Evolutionary conservation across 2,329 filamentous ascomycete species (phyloP).

Genomic region (Daldinia sp.): DNA sequence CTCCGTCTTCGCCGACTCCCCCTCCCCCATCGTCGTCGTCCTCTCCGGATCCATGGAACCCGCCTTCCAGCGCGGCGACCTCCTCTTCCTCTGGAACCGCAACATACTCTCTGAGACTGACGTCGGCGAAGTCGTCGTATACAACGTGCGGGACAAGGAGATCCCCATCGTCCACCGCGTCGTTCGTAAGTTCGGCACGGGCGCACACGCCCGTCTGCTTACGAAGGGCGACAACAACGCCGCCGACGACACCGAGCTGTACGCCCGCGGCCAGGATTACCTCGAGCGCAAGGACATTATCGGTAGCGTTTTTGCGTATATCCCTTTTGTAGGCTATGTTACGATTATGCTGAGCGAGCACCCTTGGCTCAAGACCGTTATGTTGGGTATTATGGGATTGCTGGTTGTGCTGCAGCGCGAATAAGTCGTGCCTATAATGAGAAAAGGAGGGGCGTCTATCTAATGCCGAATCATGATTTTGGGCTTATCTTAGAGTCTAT

Average conservation of each 20-base stretch:
- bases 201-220: slow-evolving; percentile 77
- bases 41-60: slow-evolving; percentile 87
- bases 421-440: slow-evolving; percentile 54
- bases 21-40: slow-evolving; percentile 85
- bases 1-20: slow-evolving; percentile 79
- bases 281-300: slow-evolving; percentile 90
- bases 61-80: slow-evolving; percentile 81
- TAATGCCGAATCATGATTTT: neutral
- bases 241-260: slow-evolving; percentile 90
- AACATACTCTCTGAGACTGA: slow-evolving; percentile 67
- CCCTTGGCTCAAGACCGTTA: slow-evolving; percentile 95
- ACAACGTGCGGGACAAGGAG: slow-evolving; percentile 90
- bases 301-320: slow-evolving; percentile 89
- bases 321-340: slow-evolving; percentile 96
- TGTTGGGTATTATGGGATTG: slow-evolving; percentile 94
- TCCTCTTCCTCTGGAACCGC: slow-evolving; percentile 82
- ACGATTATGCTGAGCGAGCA: slow-evolving; percentile 96
- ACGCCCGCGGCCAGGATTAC: slow-evolving; percentile 88
- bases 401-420: slow-evolving; percentile 94
- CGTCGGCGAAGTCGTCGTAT: slow-evolving; percentile 71
- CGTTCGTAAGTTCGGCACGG: slow-evolving; percentile 77
- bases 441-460: slow-evolving; percentile 15
- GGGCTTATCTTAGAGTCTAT: slow-evolving; percentile 12
- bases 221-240: slow-evolving; percentile 98
- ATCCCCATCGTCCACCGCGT: slow-evolving; percentile 98